phyloP scores from a whole-genome alignment of 1,284 basidiomycete genomes.

The Pterulicium gracile region DNA sequence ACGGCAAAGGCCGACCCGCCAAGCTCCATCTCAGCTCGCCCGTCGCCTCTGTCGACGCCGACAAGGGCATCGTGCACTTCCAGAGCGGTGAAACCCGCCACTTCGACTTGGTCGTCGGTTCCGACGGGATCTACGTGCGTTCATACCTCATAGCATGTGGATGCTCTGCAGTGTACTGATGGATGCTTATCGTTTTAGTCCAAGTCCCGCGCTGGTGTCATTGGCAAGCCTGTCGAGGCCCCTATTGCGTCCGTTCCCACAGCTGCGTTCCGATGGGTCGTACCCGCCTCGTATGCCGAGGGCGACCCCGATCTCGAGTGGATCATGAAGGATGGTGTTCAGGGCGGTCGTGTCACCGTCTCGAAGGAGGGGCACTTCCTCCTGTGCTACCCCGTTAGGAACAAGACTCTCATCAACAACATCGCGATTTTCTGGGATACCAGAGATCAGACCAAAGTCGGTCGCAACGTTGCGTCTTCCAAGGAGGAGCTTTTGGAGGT shows the following conservation, averaged over 20 bases:
- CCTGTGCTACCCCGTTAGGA: not conserved
- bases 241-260: not conserved
- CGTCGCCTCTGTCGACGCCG: not conserved
- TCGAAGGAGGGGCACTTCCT: not conserved
- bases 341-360: not conserved
- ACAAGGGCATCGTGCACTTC: not conserved
- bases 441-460: not conserved
- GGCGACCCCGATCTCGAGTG: not conserved
- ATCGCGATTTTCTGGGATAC: not conserved
- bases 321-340: not conserved
- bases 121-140: slow-evolving; percentile 6
- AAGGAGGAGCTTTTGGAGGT: slow-evolving; percentile 1
- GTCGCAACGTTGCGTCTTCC: not conserved
- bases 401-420: not conserved
- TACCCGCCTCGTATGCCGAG: not conserved
- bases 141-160: no score
- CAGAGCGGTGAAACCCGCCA: not conserved
- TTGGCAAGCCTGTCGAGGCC: not conserved
- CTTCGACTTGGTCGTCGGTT: slow-evolving; percentile 4
- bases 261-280: not conserved
- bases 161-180: not conserved
- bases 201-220: not conserved
- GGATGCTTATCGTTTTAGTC: not conserved
- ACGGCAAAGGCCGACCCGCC: not conserved
- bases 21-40: not conserved